Percentiles rank a stretch among this genome's conserved stretches.
phyloP scores from a whole-genome alignment of 495 filamentous ascomycete genomes.

The Cercophora sp. region DNA sequence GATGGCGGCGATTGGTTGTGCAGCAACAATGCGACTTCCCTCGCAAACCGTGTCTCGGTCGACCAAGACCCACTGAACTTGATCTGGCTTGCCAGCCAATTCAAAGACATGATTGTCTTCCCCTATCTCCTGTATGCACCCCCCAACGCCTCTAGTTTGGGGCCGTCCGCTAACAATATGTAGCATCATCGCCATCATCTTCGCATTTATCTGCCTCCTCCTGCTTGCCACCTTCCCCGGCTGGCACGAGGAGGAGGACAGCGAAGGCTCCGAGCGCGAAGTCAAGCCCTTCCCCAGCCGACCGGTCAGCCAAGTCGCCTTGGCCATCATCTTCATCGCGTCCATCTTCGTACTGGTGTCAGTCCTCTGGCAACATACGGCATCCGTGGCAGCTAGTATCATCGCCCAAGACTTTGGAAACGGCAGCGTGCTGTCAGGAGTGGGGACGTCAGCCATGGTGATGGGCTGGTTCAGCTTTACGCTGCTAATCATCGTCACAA shows the following conservation, averaged over 20 bases:
- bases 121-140: conserved; percentile 64
- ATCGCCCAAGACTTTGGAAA: conserved; percentile 95
- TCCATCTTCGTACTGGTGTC: conserved; percentile 75
- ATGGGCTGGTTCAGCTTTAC: conserved; percentile 96
- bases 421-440: conserved; percentile 80
- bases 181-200: conserved; percentile 77
- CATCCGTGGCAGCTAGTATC: conserved; percentile 86
- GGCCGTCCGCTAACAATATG: not conserved
- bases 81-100: conserved; percentile 74
- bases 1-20: conserved; percentile 70
- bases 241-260: conserved; percentile 72
- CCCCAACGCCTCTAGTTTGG: not conserved
- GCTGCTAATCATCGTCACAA: conserved; percentile 86
- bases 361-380: conserved; percentile 80
- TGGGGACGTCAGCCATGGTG: conserved; percentile 90
- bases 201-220: conserved; percentile 71
- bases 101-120: conserved; percentile 79
- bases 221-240: conserved; percentile 77
- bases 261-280: conserved; percentile 59
- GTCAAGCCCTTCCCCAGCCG: conserved; percentile 77
- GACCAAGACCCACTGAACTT: conserved; percentile 77
- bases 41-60: conserved; percentile 63
- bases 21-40: conserved; percentile 70
- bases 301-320: conserved; percentile 68
- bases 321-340: conserved; percentile 75